phyloP scores from a whole-genome alignment of 306 rosid species.

The Senna tora region DNA sequence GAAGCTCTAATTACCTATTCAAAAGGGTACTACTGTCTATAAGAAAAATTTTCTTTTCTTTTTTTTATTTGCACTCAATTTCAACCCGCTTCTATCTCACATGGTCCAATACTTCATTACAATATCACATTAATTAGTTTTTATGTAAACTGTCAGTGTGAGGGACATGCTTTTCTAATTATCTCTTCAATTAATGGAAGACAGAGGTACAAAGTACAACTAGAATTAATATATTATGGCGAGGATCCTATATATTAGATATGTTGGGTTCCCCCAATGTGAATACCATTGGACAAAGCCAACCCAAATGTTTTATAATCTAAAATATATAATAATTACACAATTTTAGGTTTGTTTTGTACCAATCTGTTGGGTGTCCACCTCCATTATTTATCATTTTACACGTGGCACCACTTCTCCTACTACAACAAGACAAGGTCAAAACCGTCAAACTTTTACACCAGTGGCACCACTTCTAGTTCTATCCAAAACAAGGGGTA shows the following conservation, averaged over 20 bases:
- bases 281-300: not conserved
- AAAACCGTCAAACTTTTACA: not conserved
- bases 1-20: no score
- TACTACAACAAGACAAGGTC: not conserved
- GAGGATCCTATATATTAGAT: not conserved
- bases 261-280: not conserved
- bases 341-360: not conserved
- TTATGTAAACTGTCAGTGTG: no score
- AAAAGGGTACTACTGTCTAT: no score
- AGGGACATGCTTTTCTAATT: no score
- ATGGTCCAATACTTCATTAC: not conserved
- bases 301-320: not conserved
- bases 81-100: no score
- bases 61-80: no score
- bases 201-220: not conserved
- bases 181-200: no score
- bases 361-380: not conserved
- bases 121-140: no score
- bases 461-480: not conserved
- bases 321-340: not conserved
- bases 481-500: not conserved
- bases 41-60: no score
- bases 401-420: not conserved
- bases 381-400: no score
- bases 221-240: not conserved